Conservation (phyloP, 164 flowering plant species). For the Berberis vulgaris region DNA sequence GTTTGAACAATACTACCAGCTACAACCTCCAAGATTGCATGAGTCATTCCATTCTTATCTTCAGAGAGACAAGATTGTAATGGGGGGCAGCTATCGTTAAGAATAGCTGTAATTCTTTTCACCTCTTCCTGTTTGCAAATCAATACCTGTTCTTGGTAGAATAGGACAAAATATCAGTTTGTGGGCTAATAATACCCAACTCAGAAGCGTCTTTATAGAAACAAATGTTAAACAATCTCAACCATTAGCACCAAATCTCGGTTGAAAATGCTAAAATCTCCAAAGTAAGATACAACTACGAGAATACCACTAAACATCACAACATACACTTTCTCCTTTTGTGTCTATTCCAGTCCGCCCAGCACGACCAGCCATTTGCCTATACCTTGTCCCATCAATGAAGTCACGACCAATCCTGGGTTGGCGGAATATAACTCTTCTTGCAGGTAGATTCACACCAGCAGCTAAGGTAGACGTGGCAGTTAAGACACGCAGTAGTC, state of each 20-base stretch:
- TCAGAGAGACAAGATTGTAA: constrained; percentile 89
- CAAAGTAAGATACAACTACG: not conserved
- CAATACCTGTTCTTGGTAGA: constrained; percentile 44
- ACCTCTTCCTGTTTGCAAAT: constrained; percentile 87
- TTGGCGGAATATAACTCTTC: constrained; percentile 95
- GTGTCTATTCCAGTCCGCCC: constrained; percentile 99
- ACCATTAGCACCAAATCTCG: not conserved
- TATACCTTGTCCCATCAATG: constrained; percentile 90
- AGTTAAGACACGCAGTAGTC: constrained; percentile 79
- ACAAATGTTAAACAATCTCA: not conserved
- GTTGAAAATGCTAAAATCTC: not conserved
- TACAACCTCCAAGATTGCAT: constrained; percentile 96
- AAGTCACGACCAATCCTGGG: constrained; percentile 95
- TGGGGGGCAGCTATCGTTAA: constrained; percentile 77
- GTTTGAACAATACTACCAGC: constrained; percentile 97
- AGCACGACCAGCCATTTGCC: constrained; percentile 98
- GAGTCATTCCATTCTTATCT: constrained; percentile 98
- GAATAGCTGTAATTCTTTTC: constrained; percentile 53
- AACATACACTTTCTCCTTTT: constrained; percentile 95
- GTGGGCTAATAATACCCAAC: not conserved
- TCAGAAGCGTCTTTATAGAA: not conserved
- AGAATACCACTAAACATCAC: not conserved
- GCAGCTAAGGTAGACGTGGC: constrained; percentile 99
- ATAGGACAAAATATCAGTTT: constrained; percentile 7
- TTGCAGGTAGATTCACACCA: constrained; percentile 94